These are phyloP conservation scores for Phyllosticta paracitricarpa DNA, from an alignment of 2,329 filamentous ascomycete species.

Conservation along the genomic window DNA sequence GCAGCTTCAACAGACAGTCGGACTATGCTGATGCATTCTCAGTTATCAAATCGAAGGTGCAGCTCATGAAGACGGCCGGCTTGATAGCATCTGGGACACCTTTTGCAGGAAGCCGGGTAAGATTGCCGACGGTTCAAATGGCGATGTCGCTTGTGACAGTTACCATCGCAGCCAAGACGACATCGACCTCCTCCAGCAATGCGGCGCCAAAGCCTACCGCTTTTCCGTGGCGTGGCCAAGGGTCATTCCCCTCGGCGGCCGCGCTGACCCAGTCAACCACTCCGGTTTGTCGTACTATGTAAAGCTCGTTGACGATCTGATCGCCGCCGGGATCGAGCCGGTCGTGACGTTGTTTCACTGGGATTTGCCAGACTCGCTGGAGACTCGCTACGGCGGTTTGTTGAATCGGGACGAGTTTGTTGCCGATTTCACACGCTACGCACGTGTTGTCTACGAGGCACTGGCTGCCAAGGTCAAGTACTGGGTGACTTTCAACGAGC, in stretches of 20 bases:
- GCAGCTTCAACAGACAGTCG: conserved; percentile 41
- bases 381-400: conserved; percentile 72
- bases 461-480: conserved; percentile 67
- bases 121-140: conserved; percentile 67
- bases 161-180: conserved; percentile 73
- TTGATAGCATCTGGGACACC: conserved; percentile 81
- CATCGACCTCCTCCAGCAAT: conserved; percentile 63
- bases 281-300: conserved; percentile 29
- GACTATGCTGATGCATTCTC: conserved; percentile 10
- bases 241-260: conserved; percentile 46
- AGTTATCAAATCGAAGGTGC: conserved; percentile 86
- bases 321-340: conserved; percentile 26
- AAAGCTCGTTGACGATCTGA: conserved; percentile 27
- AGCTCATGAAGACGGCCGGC: conserved; percentile 63
- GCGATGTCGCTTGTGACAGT: conserved; percentile 73
- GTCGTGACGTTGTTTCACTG: conserved; percentile 33
- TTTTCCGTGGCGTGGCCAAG: conserved; percentile 30
- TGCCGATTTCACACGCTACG: conserved; percentile 70
- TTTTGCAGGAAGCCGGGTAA: conserved; percentile 75
- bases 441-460: conserved; percentile 63
- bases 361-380: conserved; percentile 50
- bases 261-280: conserved; percentile 33
- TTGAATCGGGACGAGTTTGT: conserved; percentile 75
- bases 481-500: conserved; percentile 90
- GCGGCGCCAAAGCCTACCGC: conserved; percentile 52